Base-by-base conservation (phyloP, 2,329 filamentous ascomycete species). In the Hymenoscyphus occultus region DNA sequence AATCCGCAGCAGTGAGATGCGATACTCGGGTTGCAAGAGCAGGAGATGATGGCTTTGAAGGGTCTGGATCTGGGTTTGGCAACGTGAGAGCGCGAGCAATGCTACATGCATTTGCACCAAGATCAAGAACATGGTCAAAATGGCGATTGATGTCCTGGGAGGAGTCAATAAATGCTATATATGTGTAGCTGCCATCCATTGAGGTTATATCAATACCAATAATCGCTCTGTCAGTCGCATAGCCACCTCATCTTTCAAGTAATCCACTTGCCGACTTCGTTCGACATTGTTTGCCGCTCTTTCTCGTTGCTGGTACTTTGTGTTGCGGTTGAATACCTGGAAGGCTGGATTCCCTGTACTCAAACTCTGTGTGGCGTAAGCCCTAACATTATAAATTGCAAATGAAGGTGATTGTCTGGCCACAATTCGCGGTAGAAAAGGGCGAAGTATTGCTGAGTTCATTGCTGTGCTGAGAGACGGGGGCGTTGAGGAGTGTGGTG, bases 101-200 rank as follows among this genome's bases (percentile, higher is more conserved):
- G 78, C 97, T 96, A 83, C 94, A 97, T 67, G 94, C 92, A 77
- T 98, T 97, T 68, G 95, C 94, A 68, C 95, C 95, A 39, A 97
- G 87, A 77, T 99, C 95, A 67, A 99, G 90, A 31, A 93, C 92
- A 70, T 86, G 84, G 56, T 90, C 86, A 73, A 96, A 97, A 64
- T 87, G 83, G 39, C 95, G 90, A 73, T 96, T 97, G 80, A 99
- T 96, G 76, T 98, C 93, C 91, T 93, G 69, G 35, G 16, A 31
- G 10, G 16, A 48, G 56, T 39, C 32, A 57, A 64, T n/a, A 32
- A 61, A 72, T 60, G 71, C 48, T 62, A 54, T 59, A 56, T 63
- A 39, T 1, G 0, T 12, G 28, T 19, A 19, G 5, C 28, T 67
- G 67, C 6, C 35, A 2, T 35, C 9, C 2, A 65, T 70, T 64